A percentile compares a stretch with the other conserved stretches of the same genome.
phyloP scores from a whole-genome alignment of 2,329 filamentous ascomycete genomes.

The Nemania serpens region DNA sequence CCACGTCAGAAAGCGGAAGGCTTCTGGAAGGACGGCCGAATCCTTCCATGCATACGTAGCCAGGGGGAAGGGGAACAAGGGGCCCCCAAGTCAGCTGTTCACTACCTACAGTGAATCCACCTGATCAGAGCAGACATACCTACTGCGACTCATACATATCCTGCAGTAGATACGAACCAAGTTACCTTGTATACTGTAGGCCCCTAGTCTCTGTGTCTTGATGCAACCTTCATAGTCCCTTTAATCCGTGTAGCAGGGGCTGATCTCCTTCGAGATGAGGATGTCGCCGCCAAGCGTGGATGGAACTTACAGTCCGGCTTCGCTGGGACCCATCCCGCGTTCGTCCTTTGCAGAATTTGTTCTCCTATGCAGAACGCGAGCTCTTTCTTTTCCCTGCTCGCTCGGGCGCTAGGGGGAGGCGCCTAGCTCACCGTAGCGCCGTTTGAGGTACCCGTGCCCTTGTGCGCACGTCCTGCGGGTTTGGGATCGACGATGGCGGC shows the following conservation, averaged over 20 bases:
- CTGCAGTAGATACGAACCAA: too few species aligned
- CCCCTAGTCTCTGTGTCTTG: background rate
- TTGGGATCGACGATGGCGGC: constrained; percentile 17
- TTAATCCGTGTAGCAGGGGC: background rate
- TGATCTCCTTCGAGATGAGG: background rate
- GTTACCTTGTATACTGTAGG: too few species aligned
- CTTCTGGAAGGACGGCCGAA: constrained; percentile 32
- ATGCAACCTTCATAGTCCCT: background rate
- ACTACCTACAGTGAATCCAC: background rate
- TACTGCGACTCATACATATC: too few species aligned
- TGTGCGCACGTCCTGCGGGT: constrained; percentile 8
- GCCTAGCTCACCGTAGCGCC: constrained; percentile 9
- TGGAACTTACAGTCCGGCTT: background rate
- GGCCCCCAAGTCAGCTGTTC: background rate
- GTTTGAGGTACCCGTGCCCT: constrained; percentile 1
- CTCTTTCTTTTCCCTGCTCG: background rate
- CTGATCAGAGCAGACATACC: background rate
- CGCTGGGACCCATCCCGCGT: background rate
- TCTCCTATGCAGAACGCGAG: background rate
- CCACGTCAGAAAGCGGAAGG: constrained; percentile 24
- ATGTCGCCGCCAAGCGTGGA: background rate
- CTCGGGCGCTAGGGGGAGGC: too few species aligned
- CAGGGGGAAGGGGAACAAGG: background rate
- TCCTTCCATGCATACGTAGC: constrained; percentile 27
- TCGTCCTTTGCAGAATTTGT: background rate